Conservation (phyloP, 257 asterid genomes). For the Nicotiana sylvestris region DNA sequence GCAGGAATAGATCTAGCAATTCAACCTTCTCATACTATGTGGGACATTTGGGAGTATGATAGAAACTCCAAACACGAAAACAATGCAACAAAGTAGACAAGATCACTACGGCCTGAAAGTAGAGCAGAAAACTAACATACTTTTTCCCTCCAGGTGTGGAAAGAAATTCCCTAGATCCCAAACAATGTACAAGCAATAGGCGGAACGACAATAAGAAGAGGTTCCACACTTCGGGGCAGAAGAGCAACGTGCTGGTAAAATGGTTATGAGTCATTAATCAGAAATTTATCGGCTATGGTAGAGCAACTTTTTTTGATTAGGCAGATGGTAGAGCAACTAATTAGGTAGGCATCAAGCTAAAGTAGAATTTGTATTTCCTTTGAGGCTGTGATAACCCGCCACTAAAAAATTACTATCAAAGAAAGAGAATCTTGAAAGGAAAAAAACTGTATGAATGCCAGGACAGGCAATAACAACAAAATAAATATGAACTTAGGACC, state of each 20-base stretch:
- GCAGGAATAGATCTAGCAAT: not conserved
- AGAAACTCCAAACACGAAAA: not conserved
- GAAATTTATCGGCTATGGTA: not conserved
- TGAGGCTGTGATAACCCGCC: not conserved
- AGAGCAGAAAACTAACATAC: not conserved
- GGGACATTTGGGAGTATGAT: too few relatives aligned
- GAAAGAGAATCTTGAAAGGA: not conserved
- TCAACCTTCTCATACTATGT: not conserved
- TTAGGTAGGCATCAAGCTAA: not conserved
- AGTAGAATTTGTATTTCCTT: constrained; percentile 4
- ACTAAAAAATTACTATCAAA: not conserved
- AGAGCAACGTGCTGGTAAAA: not conserved
- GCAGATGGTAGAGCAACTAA: not conserved
- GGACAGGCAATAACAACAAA: not conserved
- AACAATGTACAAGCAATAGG: not conserved
- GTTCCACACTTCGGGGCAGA: not conserved
- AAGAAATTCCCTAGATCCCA: not conserved
- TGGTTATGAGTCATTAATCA: not conserved
- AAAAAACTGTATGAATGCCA: not conserved
- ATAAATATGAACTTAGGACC: constrained; percentile 5
- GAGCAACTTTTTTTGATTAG: not conserved
- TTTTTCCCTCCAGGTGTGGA: not conserved
- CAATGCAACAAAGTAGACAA: not conserved
- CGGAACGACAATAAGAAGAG: not conserved
- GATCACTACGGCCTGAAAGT: not conserved